Conservation (phyloP, 192 early-diverging fungal genomes). For the Coemansia sp. region DNA sequence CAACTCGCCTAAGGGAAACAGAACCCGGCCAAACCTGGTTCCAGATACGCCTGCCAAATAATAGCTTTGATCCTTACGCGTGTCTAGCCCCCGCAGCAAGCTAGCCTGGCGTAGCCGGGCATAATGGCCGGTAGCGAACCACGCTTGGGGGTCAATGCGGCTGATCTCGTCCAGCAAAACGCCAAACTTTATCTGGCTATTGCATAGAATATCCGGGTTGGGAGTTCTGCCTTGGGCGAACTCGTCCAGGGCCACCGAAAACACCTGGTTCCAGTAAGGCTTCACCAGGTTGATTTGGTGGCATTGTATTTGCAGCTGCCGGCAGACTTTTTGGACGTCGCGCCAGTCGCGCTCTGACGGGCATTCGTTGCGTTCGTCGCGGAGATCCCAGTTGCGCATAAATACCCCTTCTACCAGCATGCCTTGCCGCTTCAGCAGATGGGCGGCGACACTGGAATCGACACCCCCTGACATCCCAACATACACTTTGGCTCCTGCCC, state of each 20-base stretch:
- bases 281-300: slow-evolving; percentile 69
- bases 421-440: slow-evolving; percentile 65
- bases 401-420: slow-evolving; percentile 73
- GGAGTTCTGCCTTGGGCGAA: slow-evolving; percentile 74
- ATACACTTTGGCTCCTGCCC: slow-evolving; percentile 55
- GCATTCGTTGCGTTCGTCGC: slow-evolving; percentile 75
- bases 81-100: slow-evolving; percentile 57
- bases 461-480: slow-evolving; percentile 94
- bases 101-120: slow-evolving; percentile 16
- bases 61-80: slow-evolving; percentile 90
- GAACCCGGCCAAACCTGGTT: slow-evolving; percentile 27
- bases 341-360: slow-evolving; percentile 73
- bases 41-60: slow-evolving; percentile 69
- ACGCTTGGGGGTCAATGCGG: neutral
- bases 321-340: slow-evolving; percentile 73
- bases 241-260: slow-evolving; percentile 72
- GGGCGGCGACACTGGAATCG: slow-evolving; percentile 83
- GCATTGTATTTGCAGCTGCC: slow-evolving; percentile 65
- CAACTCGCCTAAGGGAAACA: slow-evolving; percentile 83
- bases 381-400: slow-evolving; percentile 95
- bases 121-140: slow-evolving; percentile 70
- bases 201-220: slow-evolving; percentile 92
- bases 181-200: slow-evolving; percentile 92
- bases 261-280: slow-evolving; percentile 91
- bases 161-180: slow-evolving; percentile 62